These are phyloP conservation scores for Cantharellus anzutake DNA, from an alignment of 768 basidiomycete species.

Conservation along the genomic window DNA sequence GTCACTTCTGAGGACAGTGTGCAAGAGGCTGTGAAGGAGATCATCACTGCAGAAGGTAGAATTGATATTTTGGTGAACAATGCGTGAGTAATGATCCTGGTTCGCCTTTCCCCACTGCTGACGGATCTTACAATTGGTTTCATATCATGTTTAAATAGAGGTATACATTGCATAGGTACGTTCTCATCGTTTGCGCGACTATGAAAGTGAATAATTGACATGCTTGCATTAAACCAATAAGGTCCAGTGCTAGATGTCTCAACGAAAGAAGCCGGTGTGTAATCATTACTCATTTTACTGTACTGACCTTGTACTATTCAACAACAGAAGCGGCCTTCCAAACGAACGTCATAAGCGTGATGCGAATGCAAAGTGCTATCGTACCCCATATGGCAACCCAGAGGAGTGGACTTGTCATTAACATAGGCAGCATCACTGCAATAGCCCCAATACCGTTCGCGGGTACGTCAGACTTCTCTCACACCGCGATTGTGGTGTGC, in stretches of 20 bases:
- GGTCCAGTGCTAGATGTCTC: too few relatives aligned
- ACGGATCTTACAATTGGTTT: background rate
- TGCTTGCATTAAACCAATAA: too few relatives aligned
- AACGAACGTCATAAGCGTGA: constrained; percentile 17
- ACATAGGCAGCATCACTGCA: background rate
- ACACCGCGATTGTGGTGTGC: background rate
- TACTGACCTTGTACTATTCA: constrained; percentile 14
- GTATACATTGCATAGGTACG: background rate
- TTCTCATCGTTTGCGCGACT: background rate
- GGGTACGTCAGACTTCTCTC: background rate
- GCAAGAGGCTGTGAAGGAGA: constrained; percentile 2
- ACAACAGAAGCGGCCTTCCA: constrained; percentile 15
- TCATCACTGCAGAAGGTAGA: constrained; percentile 13
- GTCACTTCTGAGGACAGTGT: constrained; percentile 12
- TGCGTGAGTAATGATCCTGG: constrained; percentile 3
- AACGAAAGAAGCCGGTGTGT: too few relatives aligned
- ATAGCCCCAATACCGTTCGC: background rate
- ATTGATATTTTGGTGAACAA: constrained; percentile 18
- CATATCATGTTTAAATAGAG: background rate
- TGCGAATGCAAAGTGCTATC: background rate
- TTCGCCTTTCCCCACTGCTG: background rate
- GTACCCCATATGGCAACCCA: background rate
- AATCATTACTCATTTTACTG: constrained; percentile 4
- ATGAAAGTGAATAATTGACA: too few relatives aligned
- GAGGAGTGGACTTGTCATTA: background rate